These are phyloP conservation scores for Fusarium agapanthi DNA, from an alignment of 2,329 filamentous ascomycete species.

Conservation along the genomic window DNA sequence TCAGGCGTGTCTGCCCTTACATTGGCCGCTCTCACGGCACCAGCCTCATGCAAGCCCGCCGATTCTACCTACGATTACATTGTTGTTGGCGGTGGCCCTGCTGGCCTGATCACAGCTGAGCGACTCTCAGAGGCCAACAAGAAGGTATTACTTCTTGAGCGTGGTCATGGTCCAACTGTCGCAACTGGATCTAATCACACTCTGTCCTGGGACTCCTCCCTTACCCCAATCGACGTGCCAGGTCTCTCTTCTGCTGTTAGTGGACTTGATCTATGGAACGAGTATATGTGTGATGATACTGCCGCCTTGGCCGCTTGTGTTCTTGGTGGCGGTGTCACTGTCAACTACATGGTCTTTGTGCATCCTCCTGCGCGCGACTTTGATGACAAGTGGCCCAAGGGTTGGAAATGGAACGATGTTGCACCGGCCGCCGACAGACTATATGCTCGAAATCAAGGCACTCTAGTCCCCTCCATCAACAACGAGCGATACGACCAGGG, in stretches of 20 bases:
- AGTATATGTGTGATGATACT: constrained; percentile 37
- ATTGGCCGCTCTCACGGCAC: neutral
- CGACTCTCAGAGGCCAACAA: constrained; percentile 69
- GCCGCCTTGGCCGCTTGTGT: constrained; percentile 64
- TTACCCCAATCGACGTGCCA: constrained; percentile 76
- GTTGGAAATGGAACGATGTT: constrained; percentile 70
- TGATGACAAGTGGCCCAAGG: constrained; percentile 70
- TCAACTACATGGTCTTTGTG: constrained; percentile 75
- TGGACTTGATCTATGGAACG: constrained; percentile 71
- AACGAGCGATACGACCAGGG: constrained; percentile 72
- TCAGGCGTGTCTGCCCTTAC: neutral
- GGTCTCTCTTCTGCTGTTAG: constrained; percentile 65
- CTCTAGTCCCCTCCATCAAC: constrained; percentile 70
- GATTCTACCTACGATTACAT: constrained; percentile 37
- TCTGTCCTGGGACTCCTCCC: constrained; percentile 67
- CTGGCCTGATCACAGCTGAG: constrained; percentile 40
- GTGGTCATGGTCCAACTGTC: constrained; percentile 67
- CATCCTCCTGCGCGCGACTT: constrained; percentile 72
- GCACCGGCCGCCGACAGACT: constrained; percentile 65
- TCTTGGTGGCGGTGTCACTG: constrained; percentile 70
- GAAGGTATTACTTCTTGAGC: constrained; percentile 69
- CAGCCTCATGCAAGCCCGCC: neutral
- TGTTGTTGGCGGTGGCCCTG: constrained; percentile 37
- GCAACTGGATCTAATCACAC: constrained; percentile 69
- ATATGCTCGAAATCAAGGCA: constrained; percentile 62